Evolutionary conservation across 768 basidiomycete species (phyloP), one percentile per base, ranked within the genome.

Genomic region (Ramaria sp.): DNA sequence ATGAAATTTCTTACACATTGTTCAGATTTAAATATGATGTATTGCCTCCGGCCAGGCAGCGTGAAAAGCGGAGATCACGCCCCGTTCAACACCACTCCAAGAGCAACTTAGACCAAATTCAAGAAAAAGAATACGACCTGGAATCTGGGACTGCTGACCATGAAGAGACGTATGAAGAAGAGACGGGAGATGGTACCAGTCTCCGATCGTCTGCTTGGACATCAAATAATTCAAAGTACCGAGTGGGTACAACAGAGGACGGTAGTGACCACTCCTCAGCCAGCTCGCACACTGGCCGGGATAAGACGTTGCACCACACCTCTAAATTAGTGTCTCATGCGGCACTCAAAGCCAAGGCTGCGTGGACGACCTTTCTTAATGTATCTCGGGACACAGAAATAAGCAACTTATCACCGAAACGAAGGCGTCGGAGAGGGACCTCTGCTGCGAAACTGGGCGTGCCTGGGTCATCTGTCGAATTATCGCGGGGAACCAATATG

Each of bases 1-100:
- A 33, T 15, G 27, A 53, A n/a, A 53, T 41, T 45, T 13, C 43
- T 55, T 7, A 34, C 31, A 45, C 39, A 20, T 17, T 7, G 15
- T 5, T 27, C 34, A 57, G 55, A 3, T 97, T 94, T 78, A 96
- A 96, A 64, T 92, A 91, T 65, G 86, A 94, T 62, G 86, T 94
- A 7, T 68, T 81, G 54, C 78, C 79, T 24, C 77, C 34, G 10
- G 34, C 78, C 1, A 66, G 77, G 19, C 85, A 81, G 67, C 75
- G 73, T 59, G 64, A 73, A 51, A 78, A 63, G 63, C 41, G 67
- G 57, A 19, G 63, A 68, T 38, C 59, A 62, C 48, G 48, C 17
- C 53, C 46, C 31, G 17, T 4, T 46, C 37, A 46, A 5, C 41
- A 7, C 9, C 6, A 27, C 27, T 17, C 42, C 24, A 60, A 62